Evolutionary conservation across 2,329 filamentous ascomycete genomes (phyloP), one percentile per base, ranked within the genome.

Genomic region (Leptographium wingfieldii): DNA sequence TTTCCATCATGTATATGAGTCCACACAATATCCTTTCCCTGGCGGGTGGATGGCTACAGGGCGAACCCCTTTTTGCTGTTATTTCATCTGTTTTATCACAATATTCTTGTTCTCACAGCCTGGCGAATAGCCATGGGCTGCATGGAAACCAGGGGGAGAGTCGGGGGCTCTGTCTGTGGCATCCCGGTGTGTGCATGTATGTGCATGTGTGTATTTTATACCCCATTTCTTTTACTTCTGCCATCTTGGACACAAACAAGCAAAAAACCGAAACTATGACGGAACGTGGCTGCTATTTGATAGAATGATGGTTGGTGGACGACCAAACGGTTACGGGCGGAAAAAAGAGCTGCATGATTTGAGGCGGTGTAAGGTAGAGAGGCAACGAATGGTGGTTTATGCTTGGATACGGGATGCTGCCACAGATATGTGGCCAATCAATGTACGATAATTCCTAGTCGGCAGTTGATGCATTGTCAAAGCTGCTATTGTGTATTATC

Each of bases 151-250:
- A 14, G 14, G 22, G 48, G 11, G 25, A 56, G 38, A 56, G 27
- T 46, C 10, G 7, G 16, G 22, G 55, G 55, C 16, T 19, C 25
- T 25, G 11, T 27, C 11, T 56, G 12, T n/a, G 40, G 31, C 33
- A 35, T 33, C 33, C 52, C 31, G 9, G 19, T 49, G 19, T 57
- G 29, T 49, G 38, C 33, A 55, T 55, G 52, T 51, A 31, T 57
- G 56, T 57, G 38, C 33, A 55, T 55, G 52, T 51, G 46, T 57
- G 56, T 57, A 51, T 57, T 49, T 40, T 57, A 49, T 56, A 56
- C 55, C 55, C 55, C 22, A n/a, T 27, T 55, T 55, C 51, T 25
- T 55, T 48, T 46, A 46, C 33, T 58, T 46, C 31, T 40, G 52
- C 22, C 33, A 38, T 33, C 10, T 40, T 40, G 49, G 27, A 31